phyloP scores from a whole-genome alignment of 2,329 filamentous ascomycete species.

The Aureobasidium uvarum region DNA sequence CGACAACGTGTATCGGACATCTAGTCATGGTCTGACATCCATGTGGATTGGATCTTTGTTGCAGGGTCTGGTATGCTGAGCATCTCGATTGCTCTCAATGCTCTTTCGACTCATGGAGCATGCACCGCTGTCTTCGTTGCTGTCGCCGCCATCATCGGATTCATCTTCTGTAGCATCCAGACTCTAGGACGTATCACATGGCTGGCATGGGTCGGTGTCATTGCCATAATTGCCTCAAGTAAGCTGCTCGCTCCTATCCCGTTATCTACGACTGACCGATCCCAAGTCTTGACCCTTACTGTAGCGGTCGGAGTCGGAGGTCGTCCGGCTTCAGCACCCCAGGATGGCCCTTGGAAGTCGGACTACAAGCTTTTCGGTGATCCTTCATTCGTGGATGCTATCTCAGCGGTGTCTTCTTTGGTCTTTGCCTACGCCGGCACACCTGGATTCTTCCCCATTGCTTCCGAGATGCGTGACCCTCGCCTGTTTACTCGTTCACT shows the following conservation, averaged over 20 bases:
- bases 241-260: no score
- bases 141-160: constrained; percentile 45
- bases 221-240: constrained; percentile 32
- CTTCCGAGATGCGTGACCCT: constrained; percentile 43
- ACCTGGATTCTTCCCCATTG: constrained; percentile 42
- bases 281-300: neutral
- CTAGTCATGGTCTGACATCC: no score
- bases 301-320: constrained; percentile 53
- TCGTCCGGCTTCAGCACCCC: constrained; percentile 60
- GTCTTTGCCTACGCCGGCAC: constrained; percentile 45
- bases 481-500: constrained; percentile 38
- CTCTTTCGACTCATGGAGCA: constrained; percentile 34
- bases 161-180: constrained; percentile 39
- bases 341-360: constrained; percentile 44
- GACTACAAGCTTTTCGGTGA: constrained; percentile 52
- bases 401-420: constrained; percentile 38
- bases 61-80: constrained; percentile 42
- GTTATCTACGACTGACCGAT: no score
- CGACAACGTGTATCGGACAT: no score
- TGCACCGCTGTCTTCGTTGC: constrained; percentile 47
- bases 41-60: constrained; percentile 34
- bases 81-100: constrained; percentile 34
- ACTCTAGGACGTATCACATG: constrained; percentile 40
- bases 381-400: constrained; percentile 37
- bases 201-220: constrained; percentile 40